phyloP scores from a whole-genome alignment of 495 filamentous ascomycete genomes.

The Pyrenopolyporus hunteri region DNA sequence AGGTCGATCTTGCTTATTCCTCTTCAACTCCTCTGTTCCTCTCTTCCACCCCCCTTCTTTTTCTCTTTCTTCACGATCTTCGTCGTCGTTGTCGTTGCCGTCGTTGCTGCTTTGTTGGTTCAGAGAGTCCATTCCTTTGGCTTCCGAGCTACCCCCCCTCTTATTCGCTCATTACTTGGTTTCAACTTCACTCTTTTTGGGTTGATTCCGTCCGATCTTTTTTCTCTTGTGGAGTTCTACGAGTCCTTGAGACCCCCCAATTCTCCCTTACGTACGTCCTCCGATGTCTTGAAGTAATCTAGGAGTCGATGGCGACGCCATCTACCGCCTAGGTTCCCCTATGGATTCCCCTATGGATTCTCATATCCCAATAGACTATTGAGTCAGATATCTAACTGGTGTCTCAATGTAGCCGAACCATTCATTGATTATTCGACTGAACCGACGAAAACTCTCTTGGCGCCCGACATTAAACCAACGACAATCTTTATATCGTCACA shows the following conservation, averaged over 20 bases:
- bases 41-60: constrained; percentile 38
- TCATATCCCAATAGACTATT: constrained; percentile 19
- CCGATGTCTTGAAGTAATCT: constrained; percentile 33
- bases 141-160: constrained; percentile 41
- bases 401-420: constrained; percentile 29
- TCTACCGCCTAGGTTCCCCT: not conserved
- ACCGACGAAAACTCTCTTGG: constrained; percentile 28
- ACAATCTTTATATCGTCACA: constrained; percentile 23
- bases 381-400: constrained; percentile 36
- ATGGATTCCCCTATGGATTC: too few relatives aligned
- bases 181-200: constrained; percentile 85
- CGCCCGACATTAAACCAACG: constrained; percentile 21
- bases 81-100: constrained; percentile 53
- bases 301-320: not conserved
- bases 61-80: constrained; percentile 53
- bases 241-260: constrained; percentile 30
- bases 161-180: constrained; percentile 50
- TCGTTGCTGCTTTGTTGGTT: constrained; percentile 37
- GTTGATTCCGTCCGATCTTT: constrained; percentile 61
- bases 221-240: constrained; percentile 43
- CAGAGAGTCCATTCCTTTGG: constrained; percentile 42
- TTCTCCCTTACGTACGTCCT: constrained; percentile 45
- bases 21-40: constrained; percentile 37
- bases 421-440: constrained; percentile 35
- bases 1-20: constrained; percentile 34